A percentile compares a stretch with the other conserved stretches of the same genome.
phyloP scores from a whole-genome alignment of 1,284 basidiomycete species.

The Tilletia caries region DNA sequence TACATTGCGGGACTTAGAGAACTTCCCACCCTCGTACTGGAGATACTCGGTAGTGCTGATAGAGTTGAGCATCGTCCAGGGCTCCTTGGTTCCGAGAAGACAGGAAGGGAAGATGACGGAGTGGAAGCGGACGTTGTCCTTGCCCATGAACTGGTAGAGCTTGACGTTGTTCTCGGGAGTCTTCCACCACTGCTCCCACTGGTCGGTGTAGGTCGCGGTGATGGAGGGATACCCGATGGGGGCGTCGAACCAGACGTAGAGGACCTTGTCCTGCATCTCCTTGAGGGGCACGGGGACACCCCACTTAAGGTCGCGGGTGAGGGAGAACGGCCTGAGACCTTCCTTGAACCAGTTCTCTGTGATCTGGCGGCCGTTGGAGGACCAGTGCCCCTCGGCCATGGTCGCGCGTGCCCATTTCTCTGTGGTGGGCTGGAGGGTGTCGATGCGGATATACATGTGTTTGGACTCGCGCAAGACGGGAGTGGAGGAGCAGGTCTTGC shows the following conservation, averaged over 20 bases:
- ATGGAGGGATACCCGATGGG: conserved; percentile 97
- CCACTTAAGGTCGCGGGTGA: conserved; percentile 94
- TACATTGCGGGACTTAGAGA: conserved; percentile 93
- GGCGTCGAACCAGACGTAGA: conserved; percentile 94
- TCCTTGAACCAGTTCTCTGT: conserved; percentile 84
- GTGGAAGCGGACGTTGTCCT: conserved; percentile 86
- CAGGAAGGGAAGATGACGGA: conserved; percentile 92
- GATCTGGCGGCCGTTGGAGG: conserved; percentile 84
- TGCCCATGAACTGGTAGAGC: conserved; percentile 93
- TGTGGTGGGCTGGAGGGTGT: conserved; percentile 74
- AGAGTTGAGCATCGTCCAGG: conserved; percentile 93
- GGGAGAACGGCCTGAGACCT: conserved; percentile 81
- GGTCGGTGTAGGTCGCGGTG: conserved; percentile 87
- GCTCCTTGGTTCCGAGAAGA: conserved; percentile 79
- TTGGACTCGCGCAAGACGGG: conserved; percentile 67
- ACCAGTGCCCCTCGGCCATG: conserved; percentile 82
- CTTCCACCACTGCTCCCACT: conserved; percentile 98
- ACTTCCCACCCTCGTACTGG: conserved; percentile 98
- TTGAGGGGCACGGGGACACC: conserved; percentile 84
- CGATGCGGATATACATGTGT: conserved; percentile 91
- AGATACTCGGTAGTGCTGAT: conserved; percentile 95
- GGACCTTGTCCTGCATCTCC: conserved; percentile 88
- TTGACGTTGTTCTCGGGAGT: conserved; percentile 79
- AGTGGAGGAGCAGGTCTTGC: conserved; percentile 74
- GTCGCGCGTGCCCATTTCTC: conserved; percentile 85